Conservation (phyloP, 1,284 basidiomycete genomes). For the Kalmanozyma brasiliensis region DNA sequence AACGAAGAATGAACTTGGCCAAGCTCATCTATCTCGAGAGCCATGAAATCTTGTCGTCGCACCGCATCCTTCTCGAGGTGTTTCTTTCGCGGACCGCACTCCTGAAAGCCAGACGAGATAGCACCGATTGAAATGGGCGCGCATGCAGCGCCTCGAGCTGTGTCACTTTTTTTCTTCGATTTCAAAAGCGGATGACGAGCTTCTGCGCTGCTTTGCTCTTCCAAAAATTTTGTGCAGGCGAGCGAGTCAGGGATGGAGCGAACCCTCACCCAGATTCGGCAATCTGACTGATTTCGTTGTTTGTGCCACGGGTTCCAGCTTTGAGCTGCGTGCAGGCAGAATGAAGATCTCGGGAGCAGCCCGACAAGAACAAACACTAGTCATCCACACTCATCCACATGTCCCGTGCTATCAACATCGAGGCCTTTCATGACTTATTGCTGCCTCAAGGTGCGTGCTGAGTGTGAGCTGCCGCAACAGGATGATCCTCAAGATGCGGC, state of each 20-base stretch:
- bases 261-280: conserved; percentile 35
- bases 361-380: too few species aligned
- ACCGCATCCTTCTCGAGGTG: too few species aligned
- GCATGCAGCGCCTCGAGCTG: too few species aligned
- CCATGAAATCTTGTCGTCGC: conserved; percentile 5
- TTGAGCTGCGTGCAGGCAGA: background rate
- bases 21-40: background rate
- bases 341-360: background rate
- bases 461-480: background rate
- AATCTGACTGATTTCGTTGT: conserved; percentile 9
- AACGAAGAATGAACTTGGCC: background rate
- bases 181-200: conserved; percentile 10
- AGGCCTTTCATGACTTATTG: background rate
- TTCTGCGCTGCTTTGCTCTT: background rate
- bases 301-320: conserved; percentile 20
- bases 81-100: conserved; percentile 2
- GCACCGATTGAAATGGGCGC: too few species aligned
- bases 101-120: too few species aligned
- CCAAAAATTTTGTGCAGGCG: background rate
- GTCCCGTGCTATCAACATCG: too few species aligned
- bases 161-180: conserved; percentile 3
- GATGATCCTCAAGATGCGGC: background rate
- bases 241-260: too few species aligned
- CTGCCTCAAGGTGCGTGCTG: background rate
- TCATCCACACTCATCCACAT: too few species aligned